Evolutionary conservation across 495 filamentous ascomycete species (phyloP).

Genomic region (Trichoderma erinaceum): DNA sequence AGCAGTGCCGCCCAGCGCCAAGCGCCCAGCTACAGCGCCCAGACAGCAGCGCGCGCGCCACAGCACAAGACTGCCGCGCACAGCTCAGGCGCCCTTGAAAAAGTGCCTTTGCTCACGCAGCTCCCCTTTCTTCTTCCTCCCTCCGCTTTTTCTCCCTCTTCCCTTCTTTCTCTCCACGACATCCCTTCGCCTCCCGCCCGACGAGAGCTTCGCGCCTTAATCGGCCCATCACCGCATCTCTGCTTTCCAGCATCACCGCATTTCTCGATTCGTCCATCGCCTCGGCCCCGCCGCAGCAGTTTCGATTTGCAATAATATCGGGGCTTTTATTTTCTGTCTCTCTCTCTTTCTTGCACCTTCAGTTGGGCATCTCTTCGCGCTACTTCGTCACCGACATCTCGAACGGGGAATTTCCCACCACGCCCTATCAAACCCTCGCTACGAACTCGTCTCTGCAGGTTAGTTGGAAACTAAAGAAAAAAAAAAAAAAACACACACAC

Average conservation of each 20-base stretch:
- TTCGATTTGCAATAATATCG: background rate
- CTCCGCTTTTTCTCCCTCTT: slow-evolving; percentile 10
- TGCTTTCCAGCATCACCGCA: background rate
- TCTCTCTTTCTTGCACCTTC: background rate
- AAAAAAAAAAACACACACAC: too few species aligned
- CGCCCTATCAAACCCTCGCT: background rate
- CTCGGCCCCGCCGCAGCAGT: background rate
- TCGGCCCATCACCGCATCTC: background rate
- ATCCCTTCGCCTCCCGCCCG: slow-evolving; percentile 7
- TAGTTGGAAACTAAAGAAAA: background rate
- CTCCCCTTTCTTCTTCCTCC: slow-evolving; percentile 3
- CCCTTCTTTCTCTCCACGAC: slow-evolving; percentile 1
- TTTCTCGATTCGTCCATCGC: background rate
- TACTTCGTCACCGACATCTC: slow-evolving; percentile 10
- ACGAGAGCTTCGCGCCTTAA: slow-evolving; percentile 9
- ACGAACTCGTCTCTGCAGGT: background rate
- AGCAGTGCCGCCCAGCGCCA: slow-evolving; percentile 8
- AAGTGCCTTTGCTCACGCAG: background rate
- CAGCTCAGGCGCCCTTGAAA: slow-evolving; percentile 7
- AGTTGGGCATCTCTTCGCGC: background rate
- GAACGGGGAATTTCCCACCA: background rate
- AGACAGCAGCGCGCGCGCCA: slow-evolving; percentile 7
- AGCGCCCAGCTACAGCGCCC: slow-evolving; percentile 12
- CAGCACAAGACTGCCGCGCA: slow-evolving; percentile 1
- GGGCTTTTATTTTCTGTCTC: background rate